These are phyloP conservation scores for Amanita polypyramis DNA, from an alignment of 768 basidiomycete genomes.

Conservation along the genomic window DNA sequence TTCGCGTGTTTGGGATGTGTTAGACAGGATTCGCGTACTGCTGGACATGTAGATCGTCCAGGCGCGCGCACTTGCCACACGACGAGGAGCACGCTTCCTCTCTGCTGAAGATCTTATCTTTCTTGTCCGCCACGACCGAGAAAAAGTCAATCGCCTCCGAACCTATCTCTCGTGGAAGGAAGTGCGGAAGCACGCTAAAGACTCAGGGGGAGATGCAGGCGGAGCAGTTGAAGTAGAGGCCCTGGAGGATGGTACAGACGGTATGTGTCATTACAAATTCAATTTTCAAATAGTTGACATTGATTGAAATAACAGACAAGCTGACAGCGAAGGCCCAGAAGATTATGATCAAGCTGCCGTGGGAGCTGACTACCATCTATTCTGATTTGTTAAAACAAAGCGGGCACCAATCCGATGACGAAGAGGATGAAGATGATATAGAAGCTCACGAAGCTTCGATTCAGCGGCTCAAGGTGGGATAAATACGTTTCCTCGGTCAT, in stretches of 20 bases:
- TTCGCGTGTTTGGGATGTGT: background rate
- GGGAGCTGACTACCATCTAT: slow-evolving; percentile 91
- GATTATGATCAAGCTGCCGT: slow-evolving; percentile 90
- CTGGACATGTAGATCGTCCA: slow-evolving; percentile 59
- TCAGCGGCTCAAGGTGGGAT: slow-evolving; percentile 60
- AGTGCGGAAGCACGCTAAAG: slow-evolving; percentile 90
- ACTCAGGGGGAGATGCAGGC: slow-evolving; percentile 73
- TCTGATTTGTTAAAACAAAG: slow-evolving; percentile 71
- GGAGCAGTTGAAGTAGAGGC: slow-evolving; percentile 76
- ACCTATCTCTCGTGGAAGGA: slow-evolving; percentile 98
- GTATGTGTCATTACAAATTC: slow-evolving; percentile 24
- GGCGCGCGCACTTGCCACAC: slow-evolving; percentile 73
- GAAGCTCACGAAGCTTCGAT: slow-evolving; percentile 95
- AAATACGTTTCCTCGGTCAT: slow-evolving; percentile 5
- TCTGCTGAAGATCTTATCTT: slow-evolving; percentile 95
- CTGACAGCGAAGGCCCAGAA: slow-evolving; percentile 79
- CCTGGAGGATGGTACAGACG: slow-evolving; percentile 76
- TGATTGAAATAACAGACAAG: slow-evolving; percentile 43
- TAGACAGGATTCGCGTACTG: background rate
- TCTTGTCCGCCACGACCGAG: slow-evolving; percentile 87
- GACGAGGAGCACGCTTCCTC: slow-evolving; percentile 77
- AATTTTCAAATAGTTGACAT: background rate
- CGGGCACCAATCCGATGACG: slow-evolving; percentile 83
- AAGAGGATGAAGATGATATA: slow-evolving; percentile 93
- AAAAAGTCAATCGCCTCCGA: slow-evolving; percentile 85